Percentiles rank a stretch among this genome's conserved stretches.
phyloP scores from a whole-genome alignment of 140 eudicot genomes.

The Anethum foeniculum region DNA sequence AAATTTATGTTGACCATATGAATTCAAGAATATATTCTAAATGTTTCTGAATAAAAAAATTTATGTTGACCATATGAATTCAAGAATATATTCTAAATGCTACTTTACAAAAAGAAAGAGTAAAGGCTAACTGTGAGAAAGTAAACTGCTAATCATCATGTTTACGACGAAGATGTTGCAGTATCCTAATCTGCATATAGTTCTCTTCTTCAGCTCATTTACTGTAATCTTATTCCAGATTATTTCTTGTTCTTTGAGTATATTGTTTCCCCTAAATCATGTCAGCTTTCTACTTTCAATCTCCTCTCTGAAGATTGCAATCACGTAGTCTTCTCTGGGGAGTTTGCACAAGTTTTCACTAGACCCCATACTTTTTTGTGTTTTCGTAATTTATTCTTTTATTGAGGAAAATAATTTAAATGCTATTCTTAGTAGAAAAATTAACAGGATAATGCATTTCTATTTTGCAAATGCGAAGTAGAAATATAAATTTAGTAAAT shows the following conservation, averaged over 20 bases:
- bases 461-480: neutral
- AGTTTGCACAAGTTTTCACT: neutral
- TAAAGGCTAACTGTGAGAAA: too few species aligned
- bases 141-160: too few species aligned
- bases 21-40: too few species aligned
- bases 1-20: too few species aligned
- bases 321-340: neutral
- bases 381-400: neutral
- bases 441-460: neutral
- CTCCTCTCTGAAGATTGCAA: neutral
- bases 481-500: too few species aligned
- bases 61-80: too few species aligned
- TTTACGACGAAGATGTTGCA: neutral
- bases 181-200: neutral
- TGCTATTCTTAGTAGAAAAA: too few species aligned
- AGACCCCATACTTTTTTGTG: neutral
- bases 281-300: neutral
- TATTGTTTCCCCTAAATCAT: neutral
- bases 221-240: neutral
- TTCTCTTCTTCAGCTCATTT: neutral
- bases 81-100: too few species aligned
- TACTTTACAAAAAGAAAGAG: too few species aligned
- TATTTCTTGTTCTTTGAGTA: neutral
- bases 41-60: too few species aligned
- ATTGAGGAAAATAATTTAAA: too few species aligned